Evolutionary conservation across 2,329 filamentous ascomycete species (phyloP).

Genomic region (Penicillium palitans): DNA sequence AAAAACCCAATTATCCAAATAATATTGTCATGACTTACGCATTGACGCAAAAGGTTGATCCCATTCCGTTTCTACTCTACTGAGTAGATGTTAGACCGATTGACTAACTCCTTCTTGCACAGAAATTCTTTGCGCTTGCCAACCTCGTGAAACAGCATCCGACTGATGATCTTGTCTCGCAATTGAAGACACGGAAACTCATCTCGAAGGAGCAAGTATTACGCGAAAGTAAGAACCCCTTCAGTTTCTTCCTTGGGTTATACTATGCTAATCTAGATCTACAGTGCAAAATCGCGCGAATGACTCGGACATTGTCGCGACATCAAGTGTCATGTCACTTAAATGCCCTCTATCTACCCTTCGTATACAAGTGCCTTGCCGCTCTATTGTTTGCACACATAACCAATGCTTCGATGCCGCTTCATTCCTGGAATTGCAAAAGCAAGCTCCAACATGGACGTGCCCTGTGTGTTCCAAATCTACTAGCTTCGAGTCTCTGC

Average conservation of each 20-base stretch:
- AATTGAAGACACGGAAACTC: slow-evolving; percentile 65
- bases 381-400: slow-evolving; percentile 77
- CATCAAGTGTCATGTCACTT: slow-evolving; percentile 82
- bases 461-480: slow-evolving; percentile 90
- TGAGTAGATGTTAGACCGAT: not conserved
- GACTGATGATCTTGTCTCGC: slow-evolving; percentile 68
- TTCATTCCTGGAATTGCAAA: slow-evolving; percentile 89
- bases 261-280: slow-evolving; percentile 23
- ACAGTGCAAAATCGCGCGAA: slow-evolving; percentile 76
- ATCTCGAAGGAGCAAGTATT: slow-evolving; percentile 81
- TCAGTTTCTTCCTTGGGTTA: slow-evolving; percentile 5
- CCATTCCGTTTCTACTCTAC: slow-evolving; percentile 1
- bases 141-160: slow-evolving; percentile 74
- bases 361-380: slow-evolving; percentile 75
- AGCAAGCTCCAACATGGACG: slow-evolving; percentile 95
- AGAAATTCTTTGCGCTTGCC: slow-evolving; percentile 72
- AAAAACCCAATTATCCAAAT: slow-evolving; percentile 69
- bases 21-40: slow-evolving; percentile 86
- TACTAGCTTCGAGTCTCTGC: slow-evolving; percentile 76
- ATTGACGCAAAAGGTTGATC: slow-evolving; percentile 76
- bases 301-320: slow-evolving; percentile 86
- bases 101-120: slow-evolving; percentile 8
- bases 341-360: slow-evolving; percentile 91
- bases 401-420: slow-evolving; percentile 93
- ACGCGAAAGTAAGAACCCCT: slow-evolving; percentile 65